Base-by-base conservation (phyloP, 2,329 filamentous ascomycete genomes). In the Penicillium sp. region DNA sequence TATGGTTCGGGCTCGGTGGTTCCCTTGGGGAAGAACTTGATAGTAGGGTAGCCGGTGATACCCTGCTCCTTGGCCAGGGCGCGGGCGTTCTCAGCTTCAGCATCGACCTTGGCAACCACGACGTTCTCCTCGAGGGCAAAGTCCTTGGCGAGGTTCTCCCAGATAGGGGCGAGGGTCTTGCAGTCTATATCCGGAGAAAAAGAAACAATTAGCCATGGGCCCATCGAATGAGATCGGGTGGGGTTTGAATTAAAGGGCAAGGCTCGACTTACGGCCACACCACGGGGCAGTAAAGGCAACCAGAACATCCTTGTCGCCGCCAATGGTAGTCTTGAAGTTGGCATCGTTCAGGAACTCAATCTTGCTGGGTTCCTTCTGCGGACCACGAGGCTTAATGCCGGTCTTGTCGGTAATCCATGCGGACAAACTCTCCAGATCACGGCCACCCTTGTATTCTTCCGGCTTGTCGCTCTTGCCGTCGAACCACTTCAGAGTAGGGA, bases 271-370 rank as follows among this genome's bases (percentile, higher is more conserved):
- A 97, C 94, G 93, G 75, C 93, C 93, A 77, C 94, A 99, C 94
- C 93, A 97, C 49, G 94, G 92, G 49, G 94, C 93, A 65, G 95
- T 99, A 77, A 99, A 99, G 42, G 95, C 92, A 72, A 99, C 92
- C 51, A 99, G 77, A 18, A 96, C 91, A 75, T 95, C 83, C 83
- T 96, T 92, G 60, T 96, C 90, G 48, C 86, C 82, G 60, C 93
- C 93, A 78, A 97, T 81, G 55, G 84, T 80, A 71, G 87, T 79
- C 75, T 87, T 85, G 78, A 97, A 97, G 55, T 85, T 86, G 64
- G 82, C 75, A 69, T 97, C 92, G 47, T 84, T 92, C 74, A 99
- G 82, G 78, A 90, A 87, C 67, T 87, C 83, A 9, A 99, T 89
- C 56, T 85, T 78, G 75, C 89, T 95, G 16, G 88, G 86, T 66